Percentiles rank a stretch among this genome's conserved stretches.
Evolutionary conservation across 768 basidiomycete species (phyloP).

Genomic region (Leccinum pellstonianum): DNA sequence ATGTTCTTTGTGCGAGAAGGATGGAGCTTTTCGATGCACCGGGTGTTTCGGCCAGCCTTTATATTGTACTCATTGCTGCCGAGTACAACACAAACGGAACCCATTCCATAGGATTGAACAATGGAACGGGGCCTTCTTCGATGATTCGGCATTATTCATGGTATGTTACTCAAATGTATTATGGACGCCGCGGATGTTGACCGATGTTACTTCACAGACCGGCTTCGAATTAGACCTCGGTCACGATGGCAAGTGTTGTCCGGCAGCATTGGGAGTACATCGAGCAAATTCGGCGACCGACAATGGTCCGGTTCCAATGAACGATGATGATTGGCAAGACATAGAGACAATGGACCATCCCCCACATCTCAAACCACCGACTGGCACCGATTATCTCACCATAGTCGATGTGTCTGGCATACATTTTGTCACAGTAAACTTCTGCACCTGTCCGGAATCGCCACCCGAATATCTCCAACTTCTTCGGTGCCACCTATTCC

Average conservation of each 20-base stretch:
- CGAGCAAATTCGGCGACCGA: neutral
- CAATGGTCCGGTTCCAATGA: neutral
- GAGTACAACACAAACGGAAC: neutral
- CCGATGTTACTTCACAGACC: neutral
- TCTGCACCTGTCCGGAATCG: neutral
- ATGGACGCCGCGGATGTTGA: no score
- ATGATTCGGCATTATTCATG: neutral
- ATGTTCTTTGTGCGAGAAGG: neutral
- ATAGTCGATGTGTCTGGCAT: neutral
- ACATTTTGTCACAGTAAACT: neutral
- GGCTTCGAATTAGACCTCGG: neutral
- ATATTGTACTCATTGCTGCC: neutral
- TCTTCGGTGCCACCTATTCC: neutral
- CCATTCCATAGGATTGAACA: neutral
- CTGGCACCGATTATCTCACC: neutral
- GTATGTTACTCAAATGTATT: neutral
- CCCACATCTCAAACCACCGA: neutral
- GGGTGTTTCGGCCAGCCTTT: neutral
- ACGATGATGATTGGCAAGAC: neutral
- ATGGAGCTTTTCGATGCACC: neutral
- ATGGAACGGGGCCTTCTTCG: neutral
- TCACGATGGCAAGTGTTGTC: neutral
- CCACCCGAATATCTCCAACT: neutral
- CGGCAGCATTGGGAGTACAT: neutral
- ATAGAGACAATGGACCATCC: neutral